Conservation (phyloP, 805 yeast species). For the Yarrowia divulgata region DNA sequence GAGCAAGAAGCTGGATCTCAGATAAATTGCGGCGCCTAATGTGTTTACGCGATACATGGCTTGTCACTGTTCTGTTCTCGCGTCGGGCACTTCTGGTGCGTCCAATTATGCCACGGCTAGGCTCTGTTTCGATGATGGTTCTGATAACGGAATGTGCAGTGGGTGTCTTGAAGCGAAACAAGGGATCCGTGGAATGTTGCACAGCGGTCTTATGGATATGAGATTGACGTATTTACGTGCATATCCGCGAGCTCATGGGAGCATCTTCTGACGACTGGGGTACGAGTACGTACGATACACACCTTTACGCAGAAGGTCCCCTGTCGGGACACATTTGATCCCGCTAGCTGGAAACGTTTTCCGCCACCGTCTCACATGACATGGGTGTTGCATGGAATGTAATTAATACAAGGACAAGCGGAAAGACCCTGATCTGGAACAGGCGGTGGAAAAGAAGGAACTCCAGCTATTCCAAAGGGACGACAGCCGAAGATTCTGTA, state of each 20-base stretch:
- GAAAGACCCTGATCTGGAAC: background rate
- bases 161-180: background rate
- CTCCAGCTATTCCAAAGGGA: too few relatives aligned
- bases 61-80: too few relatives aligned
- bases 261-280: too few relatives aligned
- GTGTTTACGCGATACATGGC: too few relatives aligned
- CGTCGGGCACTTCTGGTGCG: too few relatives aligned
- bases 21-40: too few relatives aligned
- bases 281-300: too few relatives aligned
- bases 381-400: constrained; percentile 5
- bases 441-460: too few relatives aligned
- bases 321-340: too few relatives aligned
- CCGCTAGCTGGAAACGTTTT: background rate
- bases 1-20: background rate
- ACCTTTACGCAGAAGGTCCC: too few relatives aligned
- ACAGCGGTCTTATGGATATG: background rate
- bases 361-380: constrained; percentile 5
- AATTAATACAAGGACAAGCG: constrained; percentile 2
- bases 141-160: constrained; percentile 11
- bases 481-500: background rate
- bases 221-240: background rate
- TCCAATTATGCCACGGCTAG: background rate
- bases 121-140: background rate
- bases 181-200: background rate
- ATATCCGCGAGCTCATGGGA: background rate